phyloP scores from a whole-genome alignment of 768 basidiomycete genomes.

The Suillus subalutaceus region DNA sequence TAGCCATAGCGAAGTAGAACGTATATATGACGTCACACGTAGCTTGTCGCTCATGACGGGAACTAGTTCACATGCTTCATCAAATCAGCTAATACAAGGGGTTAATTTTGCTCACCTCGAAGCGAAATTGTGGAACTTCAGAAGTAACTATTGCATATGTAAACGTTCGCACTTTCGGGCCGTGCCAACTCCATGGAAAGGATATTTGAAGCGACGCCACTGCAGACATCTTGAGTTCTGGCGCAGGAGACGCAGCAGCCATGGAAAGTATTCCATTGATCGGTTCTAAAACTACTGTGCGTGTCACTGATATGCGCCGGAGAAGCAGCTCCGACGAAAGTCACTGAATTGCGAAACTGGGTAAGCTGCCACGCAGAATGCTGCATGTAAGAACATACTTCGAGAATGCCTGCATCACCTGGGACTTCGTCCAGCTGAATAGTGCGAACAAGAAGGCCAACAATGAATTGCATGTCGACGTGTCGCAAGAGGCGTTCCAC shows the following conservation, averaged over 20 bases:
- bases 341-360: slow-evolving; percentile 60
- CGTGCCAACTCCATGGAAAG: slow-evolving; percentile 88
- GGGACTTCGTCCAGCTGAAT: slow-evolving; percentile 87
- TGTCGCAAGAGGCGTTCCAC: slow-evolving; percentile 82
- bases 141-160: slow-evolving; percentile 67
- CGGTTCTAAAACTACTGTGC: slow-evolving; percentile 87
- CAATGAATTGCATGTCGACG: slow-evolving; percentile 86
- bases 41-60: slow-evolving; percentile 56
- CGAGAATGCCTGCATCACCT: slow-evolving; percentile 78
- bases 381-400: slow-evolving; percentile 60
- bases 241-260: slow-evolving; percentile 83
- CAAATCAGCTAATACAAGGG: not conserved
- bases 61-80: slow-evolving; percentile 36
- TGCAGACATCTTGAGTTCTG: slow-evolving; percentile 71
- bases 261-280: slow-evolving; percentile 92
- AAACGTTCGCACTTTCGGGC: slow-evolving; percentile 61
- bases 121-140: slow-evolving; percentile 58
- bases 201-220: slow-evolving; percentile 74
- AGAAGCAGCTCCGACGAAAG: slow-evolving; percentile 80
- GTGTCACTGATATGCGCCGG: slow-evolving; percentile 73
- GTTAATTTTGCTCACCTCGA: slow-evolving; percentile 38
- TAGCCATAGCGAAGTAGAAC: slow-evolving; percentile 62
- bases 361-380: slow-evolving; percentile 31
- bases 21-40: slow-evolving; percentile 47
- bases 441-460: slow-evolving; percentile 87